Evolutionary conservation across 257 asterid genomes (phyloP).

Genomic region (Solanum tacnaense): DNA sequence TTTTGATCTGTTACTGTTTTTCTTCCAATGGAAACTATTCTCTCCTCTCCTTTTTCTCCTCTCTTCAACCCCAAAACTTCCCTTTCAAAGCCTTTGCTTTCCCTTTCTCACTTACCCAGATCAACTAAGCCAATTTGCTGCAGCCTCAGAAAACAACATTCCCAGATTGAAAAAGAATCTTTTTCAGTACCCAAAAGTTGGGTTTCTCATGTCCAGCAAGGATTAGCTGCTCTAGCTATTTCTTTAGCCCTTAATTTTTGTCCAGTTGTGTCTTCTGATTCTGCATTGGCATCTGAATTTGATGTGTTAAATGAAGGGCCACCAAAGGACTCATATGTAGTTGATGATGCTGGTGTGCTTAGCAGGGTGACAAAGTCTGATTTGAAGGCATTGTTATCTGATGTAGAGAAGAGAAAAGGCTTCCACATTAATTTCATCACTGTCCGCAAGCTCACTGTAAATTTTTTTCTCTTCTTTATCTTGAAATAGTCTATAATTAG

Average conservation of each 20-base stretch:
- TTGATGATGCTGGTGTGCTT: constrained; percentile 95
- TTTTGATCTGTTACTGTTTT: neutral
- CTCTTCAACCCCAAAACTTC: constrained; percentile 30
- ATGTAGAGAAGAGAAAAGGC: constrained; percentile 92
- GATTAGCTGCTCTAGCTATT: constrained; percentile 75
- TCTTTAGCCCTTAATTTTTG: constrained; percentile 67
- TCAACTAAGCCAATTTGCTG: constrained; percentile 46
- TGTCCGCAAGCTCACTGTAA: constrained; percentile 92
- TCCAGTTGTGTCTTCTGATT: constrained; percentile 32
- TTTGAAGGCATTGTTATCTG: constrained; percentile 65
- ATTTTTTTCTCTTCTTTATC: neutral
- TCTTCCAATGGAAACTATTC: constrained; percentile 66
- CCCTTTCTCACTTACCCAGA: constrained; percentile 23
- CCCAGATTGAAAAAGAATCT: constrained; percentile 18
- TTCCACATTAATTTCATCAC: constrained; percentile 78
- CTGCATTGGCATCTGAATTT: constrained; percentile 83
- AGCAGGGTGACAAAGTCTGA: constrained; percentile 84
- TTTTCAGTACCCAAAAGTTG: constrained; percentile 37
- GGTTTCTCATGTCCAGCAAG: constrained; percentile 64
- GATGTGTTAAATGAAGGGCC: constrained; percentile 80
- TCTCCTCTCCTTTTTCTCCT: constrained; percentile 60
- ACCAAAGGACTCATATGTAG: constrained; percentile 59
- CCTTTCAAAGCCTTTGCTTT: neutral
- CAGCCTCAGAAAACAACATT: constrained; percentile 29
- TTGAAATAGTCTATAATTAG: neutral